Base-by-base conservation (phyloP, 176 grass and related monocot genomes). In the Aegilops longissima region DNA sequence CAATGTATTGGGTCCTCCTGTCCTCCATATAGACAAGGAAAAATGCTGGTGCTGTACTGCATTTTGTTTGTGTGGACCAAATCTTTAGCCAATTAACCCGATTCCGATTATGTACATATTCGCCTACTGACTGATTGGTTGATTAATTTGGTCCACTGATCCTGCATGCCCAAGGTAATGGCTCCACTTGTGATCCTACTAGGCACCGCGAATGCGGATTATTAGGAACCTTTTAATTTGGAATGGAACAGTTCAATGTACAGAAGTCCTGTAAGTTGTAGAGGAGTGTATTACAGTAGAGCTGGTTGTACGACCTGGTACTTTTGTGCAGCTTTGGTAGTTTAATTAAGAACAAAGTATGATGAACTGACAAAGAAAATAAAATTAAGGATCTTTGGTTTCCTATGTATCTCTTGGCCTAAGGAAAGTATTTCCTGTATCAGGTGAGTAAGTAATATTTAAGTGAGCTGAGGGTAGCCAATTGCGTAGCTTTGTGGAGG, bases 41-140 rank as follows among this genome's bases (percentile, higher is more conserved):
- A 81, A 81, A 76, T 84, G 76, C 9, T 79, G 80, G 61, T 71
- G 61, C 49, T 76, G 51, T 81, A 44, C n/a, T 76, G 47, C 49
- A 11, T 29, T 38, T 76, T 76, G 80, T 84, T 84, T 30, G 80
- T 76, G 80, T 80, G 69, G 81, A 61, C 35, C 80, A 87, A 69
- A 84, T 85, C 70, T 81, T 81, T 69, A 76, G 61, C n/a, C 70
- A 81, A 59, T 71, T 81, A 76, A 70, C 62, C 17, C n/a, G 67
- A 70, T 76, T 42, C 36, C 8, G 11, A 51, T 51, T 51, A 44
- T 24, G 8, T 44, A 80, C 42, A 64, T 90, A 64, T 81, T 91
- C 77, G 12, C 42, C 42, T 44, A 12, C 42, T 44, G 42, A 44
- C 9, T 44, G 10, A 44, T 44, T 44, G 42, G 3, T 44, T 44